Percentiles rank a stretch among this genome's conserved stretches.
phyloP scores from a whole-genome alignment of 805 yeast species.

The Brettanomyces nanus region DNA sequence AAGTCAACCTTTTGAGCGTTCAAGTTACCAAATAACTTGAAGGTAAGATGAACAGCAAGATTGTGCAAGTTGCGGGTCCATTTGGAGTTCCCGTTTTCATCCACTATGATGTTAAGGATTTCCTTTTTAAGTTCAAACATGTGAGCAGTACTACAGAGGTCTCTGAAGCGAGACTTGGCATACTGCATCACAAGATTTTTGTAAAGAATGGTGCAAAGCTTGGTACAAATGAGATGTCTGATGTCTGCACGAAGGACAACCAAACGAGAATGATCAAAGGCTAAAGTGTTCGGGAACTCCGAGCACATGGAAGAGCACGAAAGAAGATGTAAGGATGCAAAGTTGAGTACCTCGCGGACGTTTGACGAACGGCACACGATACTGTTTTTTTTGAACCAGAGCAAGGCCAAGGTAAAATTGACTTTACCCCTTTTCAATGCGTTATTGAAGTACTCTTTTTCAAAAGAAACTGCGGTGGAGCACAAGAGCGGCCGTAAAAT shows the following conservation, averaged over 20 bases:
- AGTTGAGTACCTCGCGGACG: slow-evolving; percentile 49
- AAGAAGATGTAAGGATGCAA: slow-evolving; percentile 75
- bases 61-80: slow-evolving; percentile 81
- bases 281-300: slow-evolving; percentile 75
- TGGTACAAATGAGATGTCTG: slow-evolving; percentile 25
- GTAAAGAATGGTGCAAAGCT: slow-evolving; percentile 24
- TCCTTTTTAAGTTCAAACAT: slow-evolving; percentile 53
- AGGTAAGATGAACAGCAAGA: slow-evolving; percentile 60
- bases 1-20: slow-evolving; percentile 44
- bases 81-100: slow-evolving; percentile 78
- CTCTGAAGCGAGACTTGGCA: neutral
- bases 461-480: slow-evolving; percentile 84
- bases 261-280: slow-evolving; percentile 77
- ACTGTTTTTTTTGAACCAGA: slow-evolving; percentile 50
- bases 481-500: slow-evolving; percentile 75
- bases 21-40: slow-evolving; percentile 22
- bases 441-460: slow-evolving; percentile 68
- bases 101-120: slow-evolving; percentile 70
- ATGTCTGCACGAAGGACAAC: slow-evolving; percentile 61
- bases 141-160: neutral
- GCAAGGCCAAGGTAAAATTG: slow-evolving; percentile 49
- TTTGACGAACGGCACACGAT: slow-evolving; percentile 29
- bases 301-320: slow-evolving; percentile 73
- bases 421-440: slow-evolving; percentile 47
- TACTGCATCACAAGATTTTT: slow-evolving; percentile 10